These are phyloP conservation scores for Selaginella tamariscina DNA, from an alignment of 75 land plant species.

Conservation along the genomic window DNA sequence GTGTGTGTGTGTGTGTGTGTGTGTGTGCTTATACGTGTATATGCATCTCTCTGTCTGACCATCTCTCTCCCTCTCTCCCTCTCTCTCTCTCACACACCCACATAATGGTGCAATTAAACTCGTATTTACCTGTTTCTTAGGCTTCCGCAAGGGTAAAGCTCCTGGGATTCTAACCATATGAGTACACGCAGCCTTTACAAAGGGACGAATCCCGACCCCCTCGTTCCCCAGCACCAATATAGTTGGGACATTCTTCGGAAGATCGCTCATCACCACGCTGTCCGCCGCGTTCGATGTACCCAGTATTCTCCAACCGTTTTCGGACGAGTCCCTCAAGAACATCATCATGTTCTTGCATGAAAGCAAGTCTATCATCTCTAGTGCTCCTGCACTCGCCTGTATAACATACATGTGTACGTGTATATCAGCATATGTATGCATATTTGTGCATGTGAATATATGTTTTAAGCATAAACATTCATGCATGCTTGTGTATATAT, in stretches of 20 bases:
- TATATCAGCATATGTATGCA: too few species aligned
- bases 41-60: too few species aligned
- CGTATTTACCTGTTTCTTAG: too few species aligned
- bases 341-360: constrained; percentile 93
- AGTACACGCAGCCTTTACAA: constrained; percentile 69
- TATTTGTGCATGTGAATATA: too few species aligned
- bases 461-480: too few species aligned
- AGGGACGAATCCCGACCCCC: constrained; percentile 80
- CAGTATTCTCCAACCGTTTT: constrained; percentile 90
- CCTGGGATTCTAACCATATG: constrained; percentile 64
- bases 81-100: too few species aligned
- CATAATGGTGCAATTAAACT: too few species aligned
- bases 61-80: too few species aligned
- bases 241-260: constrained; percentile 53
- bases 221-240: constrained; percentile 92
- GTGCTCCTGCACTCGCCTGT: constrained; percentile 98
- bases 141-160: neutral
- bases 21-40: too few species aligned
- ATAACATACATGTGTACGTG: too few species aligned
- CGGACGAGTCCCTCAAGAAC: constrained; percentile 52
- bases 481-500: too few species aligned
- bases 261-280: constrained; percentile 41
- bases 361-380: constrained; percentile 73
- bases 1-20: too few species aligned
- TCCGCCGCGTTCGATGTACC: constrained; percentile 56